Evolutionary conservation across 192 early-diverging fungal genomes (phyloP), one percentile per base, ranked within the genome.

Genomic region (Lobosporangium transversale): DNA sequence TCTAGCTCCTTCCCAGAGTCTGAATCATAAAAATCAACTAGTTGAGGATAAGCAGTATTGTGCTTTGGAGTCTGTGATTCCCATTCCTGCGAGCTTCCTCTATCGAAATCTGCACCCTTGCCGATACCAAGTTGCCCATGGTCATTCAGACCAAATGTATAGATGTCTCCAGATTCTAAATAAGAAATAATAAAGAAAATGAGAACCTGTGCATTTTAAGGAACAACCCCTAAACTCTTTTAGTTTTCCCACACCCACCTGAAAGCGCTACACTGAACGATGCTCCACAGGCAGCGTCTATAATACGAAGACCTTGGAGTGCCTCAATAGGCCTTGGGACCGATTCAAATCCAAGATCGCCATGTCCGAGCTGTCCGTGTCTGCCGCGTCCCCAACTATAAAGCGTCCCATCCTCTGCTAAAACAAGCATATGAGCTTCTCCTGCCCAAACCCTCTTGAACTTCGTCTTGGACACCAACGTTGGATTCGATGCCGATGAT

Each of bases 381-480:
- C 80, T 53, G n/a, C 74, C 69, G 12, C 68, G 68, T n/a, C 80
- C 80, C 74, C 80, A 81, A 36, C 67, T 78, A 42, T 65, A 78
- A 2, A 81, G 60, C 31, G 64, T 59, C 1, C 80, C 73, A 30
- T 71, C 35, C 14, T 2, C 12, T 4, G 58, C 62, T 1, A 78
- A 45, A 7, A 71, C 68, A 9, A 81, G 32, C 24, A 69, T 60
- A 49, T 81, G 80, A 11, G 64, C 70, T 23, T 81, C 80, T 27
- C 80, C 80, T 4, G 73, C 57, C 73, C 73, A 76, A 0, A 76
- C 45, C 4, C 30, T 53, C 7, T 37, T 24, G 52, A 67, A 76
- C 24, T 50, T 67, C 11, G 51, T 36, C 20, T 26, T 14, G 15
- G 10, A 0, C 1, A 5, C 0, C 1, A 35, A 1, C 11, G n/a